Evolutionary conservation across 805 yeast genomes (phyloP).

Genomic region (Tetrapisispora nanseiensis): DNA sequence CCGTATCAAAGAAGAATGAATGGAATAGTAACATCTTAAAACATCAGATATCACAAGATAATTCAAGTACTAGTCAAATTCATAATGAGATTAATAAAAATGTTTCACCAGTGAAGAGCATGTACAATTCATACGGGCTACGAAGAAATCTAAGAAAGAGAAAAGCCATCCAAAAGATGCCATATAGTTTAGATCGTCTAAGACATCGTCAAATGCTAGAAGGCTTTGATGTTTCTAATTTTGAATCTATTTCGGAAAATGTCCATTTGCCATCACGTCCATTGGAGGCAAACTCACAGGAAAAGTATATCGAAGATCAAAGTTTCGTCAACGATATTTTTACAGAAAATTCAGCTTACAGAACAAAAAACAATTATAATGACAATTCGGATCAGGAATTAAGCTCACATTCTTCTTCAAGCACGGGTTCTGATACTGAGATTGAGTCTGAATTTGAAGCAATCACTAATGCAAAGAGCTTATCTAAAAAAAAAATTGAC

Average conservation of each 20-base stretch:
- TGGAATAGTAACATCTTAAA: too few relatives aligned
- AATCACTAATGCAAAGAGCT: background rate
- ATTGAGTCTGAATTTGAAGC: background rate
- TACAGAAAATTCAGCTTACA: background rate
- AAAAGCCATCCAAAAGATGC: constrained; percentile 29
- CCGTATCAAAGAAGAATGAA: background rate
- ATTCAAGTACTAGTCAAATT: background rate
- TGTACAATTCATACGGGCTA: background rate
- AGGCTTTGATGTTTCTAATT: constrained; percentile 22
- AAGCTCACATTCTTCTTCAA: too few relatives aligned
- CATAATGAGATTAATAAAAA: too few relatives aligned
- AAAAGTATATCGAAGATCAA: constrained; percentile 1
- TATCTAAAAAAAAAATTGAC: background rate
- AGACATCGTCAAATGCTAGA: constrained; percentile 23
- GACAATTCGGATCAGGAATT: too few relatives aligned
- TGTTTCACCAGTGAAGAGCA: too few relatives aligned
- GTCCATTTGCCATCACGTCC: constrained; percentile 11
- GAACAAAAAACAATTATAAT: background rate
- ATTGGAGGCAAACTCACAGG: constrained; percentile 1
- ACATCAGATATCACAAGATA: background rate
- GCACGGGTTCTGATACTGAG: background rate
- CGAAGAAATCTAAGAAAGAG: constrained; percentile 22
- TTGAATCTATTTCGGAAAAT: constrained; percentile 17
- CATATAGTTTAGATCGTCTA: constrained; percentile 28
- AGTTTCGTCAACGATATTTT: too few relatives aligned